Evolutionary conservation across 2,329 filamentous ascomycete genomes (phyloP).

Genomic region (Colletotrichum kahawae): DNA sequence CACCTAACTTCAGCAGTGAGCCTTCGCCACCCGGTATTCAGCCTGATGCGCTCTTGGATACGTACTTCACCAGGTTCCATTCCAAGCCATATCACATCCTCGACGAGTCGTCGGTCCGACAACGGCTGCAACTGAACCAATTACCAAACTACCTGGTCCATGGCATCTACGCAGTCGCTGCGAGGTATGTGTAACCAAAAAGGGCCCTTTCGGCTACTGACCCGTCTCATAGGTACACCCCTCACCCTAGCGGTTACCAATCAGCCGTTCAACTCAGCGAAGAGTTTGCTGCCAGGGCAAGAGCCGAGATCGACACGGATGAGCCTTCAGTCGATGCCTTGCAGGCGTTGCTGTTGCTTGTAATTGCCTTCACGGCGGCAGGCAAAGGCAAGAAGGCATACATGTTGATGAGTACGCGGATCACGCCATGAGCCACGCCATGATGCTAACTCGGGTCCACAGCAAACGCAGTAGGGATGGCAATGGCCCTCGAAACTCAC

Average conservation of each 20-base stretch:
- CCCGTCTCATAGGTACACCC: conserved; percentile 63
- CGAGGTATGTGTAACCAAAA: conserved; percentile 52
- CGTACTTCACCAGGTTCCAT: conserved; percentile 81
- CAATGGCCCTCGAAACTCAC: conserved; percentile 80
- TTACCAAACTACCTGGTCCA: conserved; percentile 60
- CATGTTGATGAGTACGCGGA: conserved; percentile 77
- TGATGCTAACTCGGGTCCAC: conserved; percentile 5
- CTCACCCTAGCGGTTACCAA: conserved; percentile 70
- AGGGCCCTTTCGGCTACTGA: conserved; percentile 18
- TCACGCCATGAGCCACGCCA: neutral
- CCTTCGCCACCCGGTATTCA: conserved; percentile 51
- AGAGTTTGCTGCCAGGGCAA: conserved; percentile 73
- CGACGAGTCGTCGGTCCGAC: conserved; percentile 76
- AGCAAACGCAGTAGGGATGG: conserved; percentile 83
- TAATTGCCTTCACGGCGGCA: conserved; percentile 76
- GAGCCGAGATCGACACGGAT: conserved; percentile 76
- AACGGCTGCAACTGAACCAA: conserved; percentile 72
- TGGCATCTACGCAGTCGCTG: conserved; percentile 66
- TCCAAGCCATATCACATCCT: conserved; percentile 83
- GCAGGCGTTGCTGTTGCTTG: conserved; percentile 77
- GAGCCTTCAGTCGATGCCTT: conserved; percentile 81
- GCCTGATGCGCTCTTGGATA: conserved; percentile 72
- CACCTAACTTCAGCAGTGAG: conserved; percentile 39
- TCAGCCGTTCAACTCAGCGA: conserved; percentile 72
- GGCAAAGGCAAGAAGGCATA: conserved; percentile 86